Evolutionary conservation across 1,139 yeast genomes (phyloP), one percentile per base, ranked within the genome.

Genomic region (Taphrina confusa): DNA sequence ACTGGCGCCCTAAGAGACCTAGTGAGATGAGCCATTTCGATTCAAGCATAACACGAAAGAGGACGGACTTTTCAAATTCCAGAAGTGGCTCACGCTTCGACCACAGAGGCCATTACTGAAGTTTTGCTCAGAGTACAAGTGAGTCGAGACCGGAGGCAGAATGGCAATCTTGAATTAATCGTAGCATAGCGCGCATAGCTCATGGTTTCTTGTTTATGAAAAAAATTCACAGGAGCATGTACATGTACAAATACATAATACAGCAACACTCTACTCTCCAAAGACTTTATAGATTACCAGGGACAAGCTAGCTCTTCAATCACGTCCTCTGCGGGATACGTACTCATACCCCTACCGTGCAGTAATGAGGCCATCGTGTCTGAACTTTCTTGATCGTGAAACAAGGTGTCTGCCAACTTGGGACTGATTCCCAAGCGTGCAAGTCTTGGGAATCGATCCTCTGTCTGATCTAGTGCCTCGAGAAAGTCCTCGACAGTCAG

Each of bases 391-490:
- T 5, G 22, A 22, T 47, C 52, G 14, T 33, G 27, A 14, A 47
- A 47, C 14, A 31, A 22, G 11, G 33, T 27, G 8, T 47, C 52
- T 11, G 23, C 18, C 2, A 47, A 20, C 22, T 47, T 47, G 12
- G 31, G 27, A 22, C 42, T 20, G 52, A 47, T 33, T 3, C 52
- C 39, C 20, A 47, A 8, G 18, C 6, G 39, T 33, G 3, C 14
- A 11, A 47, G 20, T 16, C 30, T 30, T 9, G 52, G 52, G 22
- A 25, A 47, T 12, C 18, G 36, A 2, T 34, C 39, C 18, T 33
- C 58, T 11, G 23, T 36, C 16, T 42, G 45, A 4, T 40, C 57
- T 23, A 54, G 6, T 6, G 58, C 58, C 34, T 54, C 58, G 18
- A 31, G 4, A 3, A 54, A 4, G 20, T 54, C 58, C 3, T 54